Percentiles rank a stretch among this genome's conserved stretches.
phyloP scores from a whole-genome alignment of 306 rosid genomes.

The Citrullus amarus region DNA sequence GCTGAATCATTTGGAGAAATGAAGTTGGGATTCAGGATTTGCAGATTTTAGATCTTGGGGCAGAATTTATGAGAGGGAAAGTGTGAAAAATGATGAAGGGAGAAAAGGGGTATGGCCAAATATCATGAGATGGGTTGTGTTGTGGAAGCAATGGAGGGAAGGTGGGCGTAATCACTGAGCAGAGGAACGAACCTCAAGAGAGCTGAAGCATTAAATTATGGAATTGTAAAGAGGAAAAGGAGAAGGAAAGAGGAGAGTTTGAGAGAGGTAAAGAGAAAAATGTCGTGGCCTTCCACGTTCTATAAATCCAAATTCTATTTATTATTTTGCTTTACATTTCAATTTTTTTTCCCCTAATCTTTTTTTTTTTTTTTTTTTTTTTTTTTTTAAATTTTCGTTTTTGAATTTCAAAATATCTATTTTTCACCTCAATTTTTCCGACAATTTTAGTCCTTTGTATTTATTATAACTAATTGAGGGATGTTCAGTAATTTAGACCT shows the following conservation, averaged over 20 bases:
- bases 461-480: too few relatives aligned
- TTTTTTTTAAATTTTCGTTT: too few relatives aligned
- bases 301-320: too few relatives aligned
- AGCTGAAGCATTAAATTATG: background rate
- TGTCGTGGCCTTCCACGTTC: background rate
- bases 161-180: conserved; percentile 4
- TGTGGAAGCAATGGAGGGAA: background rate
- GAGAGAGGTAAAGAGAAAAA: background rate
- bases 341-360: too few relatives aligned
- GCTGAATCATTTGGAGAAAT: conserved; percentile 43
- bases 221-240: background rate
- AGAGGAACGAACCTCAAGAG: background rate
- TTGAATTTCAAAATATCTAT: too few relatives aligned
- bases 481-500: too few relatives aligned
- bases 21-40: background rate
- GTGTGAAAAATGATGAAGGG: background rate
- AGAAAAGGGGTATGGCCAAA: conserved; percentile 6
- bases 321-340: too few relatives aligned
- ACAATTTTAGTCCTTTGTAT: too few relatives aligned
- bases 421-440: too few relatives aligned
- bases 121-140: conserved; percentile 8
- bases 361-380: too few relatives aligned
- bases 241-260: background rate
- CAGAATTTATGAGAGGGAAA: background rate
- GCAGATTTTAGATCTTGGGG: background rate